These are phyloP conservation scores for Suillus cothurnatus DNA, from an alignment of 768 basidiomycete species.

Conservation along the genomic window DNA sequence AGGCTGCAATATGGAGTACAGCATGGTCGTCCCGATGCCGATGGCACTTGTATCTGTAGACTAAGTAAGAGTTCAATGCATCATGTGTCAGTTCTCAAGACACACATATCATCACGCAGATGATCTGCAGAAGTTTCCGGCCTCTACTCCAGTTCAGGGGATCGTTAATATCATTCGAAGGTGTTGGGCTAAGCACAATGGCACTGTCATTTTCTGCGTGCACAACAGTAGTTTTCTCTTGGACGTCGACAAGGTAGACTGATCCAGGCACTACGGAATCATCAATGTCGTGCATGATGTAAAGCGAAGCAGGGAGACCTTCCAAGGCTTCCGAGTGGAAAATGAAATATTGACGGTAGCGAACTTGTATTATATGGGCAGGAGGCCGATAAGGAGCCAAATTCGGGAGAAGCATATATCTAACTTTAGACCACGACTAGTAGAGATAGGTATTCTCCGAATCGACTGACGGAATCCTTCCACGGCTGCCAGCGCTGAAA, in stretches of 20 bases:
- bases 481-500: neutral
- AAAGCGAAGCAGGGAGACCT: neutral
- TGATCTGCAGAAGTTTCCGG: slow-evolving; percentile 17
- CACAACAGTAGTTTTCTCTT: slow-evolving; percentile 14
- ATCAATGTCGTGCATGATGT: slow-evolving; percentile 19
- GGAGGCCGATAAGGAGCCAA: neutral
- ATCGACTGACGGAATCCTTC: neutral
- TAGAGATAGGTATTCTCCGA: neutral
- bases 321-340: neutral
- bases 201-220: slow-evolving; percentile 18
- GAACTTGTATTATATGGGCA: neutral
- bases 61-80: neutral
- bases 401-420: neutral
- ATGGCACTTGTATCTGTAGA: slow-evolving; percentile 19
- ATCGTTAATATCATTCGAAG: slow-evolving; percentile 26
- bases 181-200: slow-evolving; percentile 27
- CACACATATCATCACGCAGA: slow-evolving; percentile 23
- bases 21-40: slow-evolving; percentile 19
- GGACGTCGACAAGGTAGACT: slow-evolving; percentile 27
- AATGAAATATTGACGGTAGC: neutral
- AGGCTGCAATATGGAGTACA: slow-evolving; percentile 23
- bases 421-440: neutral
- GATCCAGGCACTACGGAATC: slow-evolving; percentile 24
- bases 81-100: slow-evolving; percentile 2
- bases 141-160: slow-evolving; percentile 24